Percentiles rank a stretch among this genome's conserved stretches.
phyloP scores from a whole-genome alignment of 805 yeast species.

The Zygoascus flipseniorum region DNA sequence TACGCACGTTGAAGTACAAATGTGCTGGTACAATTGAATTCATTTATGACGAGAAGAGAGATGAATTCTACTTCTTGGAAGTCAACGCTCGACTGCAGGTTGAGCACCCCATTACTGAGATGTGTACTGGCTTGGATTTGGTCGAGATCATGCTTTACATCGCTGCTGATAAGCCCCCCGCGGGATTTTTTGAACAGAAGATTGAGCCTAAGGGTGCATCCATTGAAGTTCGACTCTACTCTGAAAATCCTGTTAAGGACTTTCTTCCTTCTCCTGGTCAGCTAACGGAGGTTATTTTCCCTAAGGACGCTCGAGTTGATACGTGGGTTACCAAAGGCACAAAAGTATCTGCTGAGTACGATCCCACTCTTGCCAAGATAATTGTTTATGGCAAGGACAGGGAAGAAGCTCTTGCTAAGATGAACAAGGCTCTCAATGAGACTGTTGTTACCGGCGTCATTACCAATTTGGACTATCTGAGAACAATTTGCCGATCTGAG shows the following conservation, averaged over 20 bases:
- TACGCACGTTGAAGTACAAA: conserved; percentile 75
- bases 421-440: conserved; percentile 75
- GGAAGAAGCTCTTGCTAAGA: conserved; percentile 68
- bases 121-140: conserved; percentile 87
- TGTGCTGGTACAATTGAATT: conserved; percentile 98
- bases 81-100: conserved; percentile 96
- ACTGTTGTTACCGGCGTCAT: conserved; percentile 84
- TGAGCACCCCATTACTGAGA: conserved; percentile 95
- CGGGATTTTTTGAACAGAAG: conserved; percentile 41
- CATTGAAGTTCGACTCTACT: conserved; percentile 94
- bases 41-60: conserved; percentile 77
- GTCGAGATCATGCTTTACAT: conserved; percentile 95
- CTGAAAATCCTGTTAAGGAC: conserved; percentile 93
- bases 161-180: conserved; percentile 86
- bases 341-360: conserved; percentile 82
- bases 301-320: conserved; percentile 87
- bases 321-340: conserved; percentile 93
- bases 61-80: conserved; percentile 89
- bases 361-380: conserved; percentile 92
- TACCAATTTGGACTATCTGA: conserved; percentile 82
- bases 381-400: conserved; percentile 91
- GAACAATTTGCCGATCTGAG: conserved; percentile 72
- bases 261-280: conserved; percentile 97
- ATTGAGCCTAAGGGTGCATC: conserved; percentile 73
- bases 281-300: conserved; percentile 75